phyloP scores from a whole-genome alignment of 2,329 filamentous ascomycete species.

The Claviceps spartinae region DNA sequence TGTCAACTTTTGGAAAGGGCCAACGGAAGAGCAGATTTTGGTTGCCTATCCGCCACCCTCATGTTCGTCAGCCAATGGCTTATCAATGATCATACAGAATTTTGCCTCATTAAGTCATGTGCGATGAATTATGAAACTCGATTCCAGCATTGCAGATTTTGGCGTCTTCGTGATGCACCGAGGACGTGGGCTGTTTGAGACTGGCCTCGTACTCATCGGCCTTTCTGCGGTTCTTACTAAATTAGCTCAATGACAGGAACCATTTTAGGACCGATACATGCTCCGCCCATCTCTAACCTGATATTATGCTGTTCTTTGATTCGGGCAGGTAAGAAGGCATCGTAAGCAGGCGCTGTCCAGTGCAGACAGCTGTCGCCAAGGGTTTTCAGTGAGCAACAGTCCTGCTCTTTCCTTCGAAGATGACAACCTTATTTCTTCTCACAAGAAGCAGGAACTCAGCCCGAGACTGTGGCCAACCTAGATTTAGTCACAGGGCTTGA shows the following conservation, averaged over 20 bases:
- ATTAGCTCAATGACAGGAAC: not conserved
- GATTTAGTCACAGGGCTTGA: not conserved
- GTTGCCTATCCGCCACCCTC: not conserved
- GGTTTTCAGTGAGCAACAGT: not conserved
- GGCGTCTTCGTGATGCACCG: not conserved
- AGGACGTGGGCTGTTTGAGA: not conserved
- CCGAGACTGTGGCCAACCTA: not conserved
- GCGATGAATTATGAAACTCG: not conserved
- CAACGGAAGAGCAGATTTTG: not conserved
- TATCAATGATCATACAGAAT: not conserved
- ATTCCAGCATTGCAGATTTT: not conserved
- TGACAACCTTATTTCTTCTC: not conserved
- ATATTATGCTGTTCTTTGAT: not conserved
- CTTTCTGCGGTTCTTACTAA: no score
- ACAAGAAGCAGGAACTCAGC: not conserved
- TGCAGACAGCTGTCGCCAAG: slow-evolving; percentile 2
- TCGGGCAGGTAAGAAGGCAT: not conserved
- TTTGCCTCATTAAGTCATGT: not conserved
- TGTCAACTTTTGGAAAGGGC: not conserved
- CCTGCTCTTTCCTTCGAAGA: slow-evolving; percentile 2
- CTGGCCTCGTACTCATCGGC: not conserved
- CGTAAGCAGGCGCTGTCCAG: not conserved
- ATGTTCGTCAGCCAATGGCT: not conserved
- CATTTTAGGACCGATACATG: not conserved
- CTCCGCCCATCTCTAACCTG: not conserved